Conservation (phyloP, 2,329 filamentous ascomycete genomes). For the Aspergillus floridensis region DNA sequence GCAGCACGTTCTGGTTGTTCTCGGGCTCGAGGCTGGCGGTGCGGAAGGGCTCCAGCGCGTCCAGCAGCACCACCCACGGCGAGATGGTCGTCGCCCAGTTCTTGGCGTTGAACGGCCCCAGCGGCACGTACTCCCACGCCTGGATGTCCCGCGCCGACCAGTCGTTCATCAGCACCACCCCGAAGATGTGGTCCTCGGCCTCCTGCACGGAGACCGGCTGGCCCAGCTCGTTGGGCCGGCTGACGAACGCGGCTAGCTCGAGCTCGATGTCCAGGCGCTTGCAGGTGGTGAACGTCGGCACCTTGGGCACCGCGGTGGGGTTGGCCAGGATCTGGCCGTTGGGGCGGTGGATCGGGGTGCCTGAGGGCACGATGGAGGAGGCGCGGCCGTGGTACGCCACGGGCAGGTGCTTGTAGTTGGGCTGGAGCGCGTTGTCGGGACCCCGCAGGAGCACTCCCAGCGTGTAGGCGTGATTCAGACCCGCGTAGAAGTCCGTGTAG, state of each 20-base stretch:
- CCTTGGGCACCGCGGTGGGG: constrained; percentile 59
- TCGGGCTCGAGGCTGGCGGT: constrained; percentile 51
- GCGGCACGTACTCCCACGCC: constrained; percentile 77
- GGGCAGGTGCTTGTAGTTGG: constrained; percentile 78
- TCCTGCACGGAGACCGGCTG: constrained; percentile 60
- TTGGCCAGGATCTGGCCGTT: constrained; percentile 70
- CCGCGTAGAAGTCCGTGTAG: constrained; percentile 84
- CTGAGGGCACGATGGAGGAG: constrained; percentile 71
- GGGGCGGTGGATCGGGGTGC: constrained; percentile 69
- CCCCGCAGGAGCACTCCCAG: constrained; percentile 72
- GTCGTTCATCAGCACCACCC: constrained; percentile 79
- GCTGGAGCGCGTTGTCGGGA: constrained; percentile 68
- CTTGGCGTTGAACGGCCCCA: constrained; percentile 81
- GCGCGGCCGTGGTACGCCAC: constrained; percentile 79
- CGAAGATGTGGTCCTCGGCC: constrained; percentile 72
- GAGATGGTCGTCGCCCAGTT: constrained; percentile 78
- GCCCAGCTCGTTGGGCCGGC: constrained; percentile 63
- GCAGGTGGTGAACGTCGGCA: constrained; percentile 62
- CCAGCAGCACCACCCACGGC: constrained; percentile 74
- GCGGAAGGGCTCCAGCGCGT: constrained; percentile 70
- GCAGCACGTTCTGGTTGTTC: constrained; percentile 55
- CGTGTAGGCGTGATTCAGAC: constrained; percentile 73
- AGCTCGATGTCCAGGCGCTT: constrained; percentile 74
- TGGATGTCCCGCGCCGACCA: constrained; percentile 84
- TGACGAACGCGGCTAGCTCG: constrained; percentile 74